Evolutionary conservation across 2,329 filamentous ascomycete species (phyloP).

Genomic region (Colletotrichum spaethianum): DNA sequence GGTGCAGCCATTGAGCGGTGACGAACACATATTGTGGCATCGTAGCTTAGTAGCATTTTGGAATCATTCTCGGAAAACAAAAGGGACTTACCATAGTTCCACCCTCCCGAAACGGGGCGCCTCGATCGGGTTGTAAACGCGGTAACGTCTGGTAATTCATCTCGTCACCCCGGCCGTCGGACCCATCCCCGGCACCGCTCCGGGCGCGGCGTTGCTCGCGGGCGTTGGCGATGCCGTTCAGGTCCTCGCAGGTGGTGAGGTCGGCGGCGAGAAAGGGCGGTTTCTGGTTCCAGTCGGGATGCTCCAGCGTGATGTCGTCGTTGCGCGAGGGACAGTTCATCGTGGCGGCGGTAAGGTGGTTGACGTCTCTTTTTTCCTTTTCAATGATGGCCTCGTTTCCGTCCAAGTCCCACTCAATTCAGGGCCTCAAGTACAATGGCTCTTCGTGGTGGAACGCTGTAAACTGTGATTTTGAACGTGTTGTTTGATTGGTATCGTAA

Average conservation of each 20-base stretch:
- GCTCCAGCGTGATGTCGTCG: slow-evolving; percentile 63
- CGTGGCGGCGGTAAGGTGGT: slow-evolving; percentile 25
- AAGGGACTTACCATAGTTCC: slow-evolving; percentile 28
- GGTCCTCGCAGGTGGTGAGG: slow-evolving; percentile 67
- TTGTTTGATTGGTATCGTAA: slow-evolving; percentile 4
- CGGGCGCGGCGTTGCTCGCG: slow-evolving; percentile 58
- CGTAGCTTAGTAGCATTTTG: not conserved
- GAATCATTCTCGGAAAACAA: not conserved
- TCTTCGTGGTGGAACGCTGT: not conserved
- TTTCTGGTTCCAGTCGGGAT: slow-evolving; percentile 68
- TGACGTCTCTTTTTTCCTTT: not conserved
- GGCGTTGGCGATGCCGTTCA: slow-evolving; percentile 68
- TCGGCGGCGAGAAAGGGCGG: slow-evolving; percentile 63
- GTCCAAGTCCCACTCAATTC: not conserved
- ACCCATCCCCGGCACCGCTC: slow-evolving; percentile 50
- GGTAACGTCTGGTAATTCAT: slow-evolving; percentile 42
- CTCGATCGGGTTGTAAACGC: slow-evolving; percentile 36
- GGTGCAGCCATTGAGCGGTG: not conserved
- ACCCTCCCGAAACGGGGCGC: slow-evolving; percentile 40
- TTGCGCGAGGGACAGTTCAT: slow-evolving; percentile 72
- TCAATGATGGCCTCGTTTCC: not conserved
- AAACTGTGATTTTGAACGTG: not conserved
- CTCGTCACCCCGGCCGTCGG: slow-evolving; percentile 34
- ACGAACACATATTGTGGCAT: not conserved
- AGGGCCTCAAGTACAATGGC: not conserved